Percentiles rank a stretch among this genome's conserved stretches.
These are phyloP conservation scores for Ceratobasidium sp. DNA, from an alignment of 1,284 basidiomycete species.

Conservation along the genomic window DNA sequence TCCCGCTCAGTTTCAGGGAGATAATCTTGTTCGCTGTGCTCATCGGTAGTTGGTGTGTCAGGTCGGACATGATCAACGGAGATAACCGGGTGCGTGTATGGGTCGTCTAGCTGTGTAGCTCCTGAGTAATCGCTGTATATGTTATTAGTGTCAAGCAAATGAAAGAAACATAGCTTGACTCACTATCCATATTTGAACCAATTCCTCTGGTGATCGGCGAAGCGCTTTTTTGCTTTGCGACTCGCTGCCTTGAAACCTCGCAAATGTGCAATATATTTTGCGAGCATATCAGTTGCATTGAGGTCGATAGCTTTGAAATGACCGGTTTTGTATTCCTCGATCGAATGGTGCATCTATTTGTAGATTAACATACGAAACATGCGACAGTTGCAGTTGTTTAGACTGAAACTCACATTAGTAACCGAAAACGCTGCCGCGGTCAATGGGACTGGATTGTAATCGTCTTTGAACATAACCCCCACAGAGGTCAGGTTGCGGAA, in stretches of 20 bases:
- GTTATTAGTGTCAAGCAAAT: not conserved
- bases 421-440: not conserved
- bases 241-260: not conserved
- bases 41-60: constrained; percentile 4
- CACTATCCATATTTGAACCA: constrained; percentile 11
- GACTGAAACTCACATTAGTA: constrained; percentile 8
- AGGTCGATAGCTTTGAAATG: not conserved
- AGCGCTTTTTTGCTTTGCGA: not conserved
- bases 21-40: not conserved
- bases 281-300: constrained; percentile 4
- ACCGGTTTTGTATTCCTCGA: constrained; percentile 12
- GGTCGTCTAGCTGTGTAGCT: not conserved
- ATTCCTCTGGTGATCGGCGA: not conserved
- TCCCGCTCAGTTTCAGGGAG: not conserved
- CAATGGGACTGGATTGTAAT: not conserved
- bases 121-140: constrained; percentile 6
- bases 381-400: no score
- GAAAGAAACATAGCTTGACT: not conserved
- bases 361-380: no score
- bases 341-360: not conserved
- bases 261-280: constrained; percentile 16
- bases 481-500: not conserved
- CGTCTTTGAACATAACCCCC: not conserved
- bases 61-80: not conserved
- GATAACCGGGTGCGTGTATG: not conserved